These are phyloP conservation scores for Kentomonas sorsogonicus DNA, from an alignment of 208 protist genomes.

Conservation along the genomic window DNA sequence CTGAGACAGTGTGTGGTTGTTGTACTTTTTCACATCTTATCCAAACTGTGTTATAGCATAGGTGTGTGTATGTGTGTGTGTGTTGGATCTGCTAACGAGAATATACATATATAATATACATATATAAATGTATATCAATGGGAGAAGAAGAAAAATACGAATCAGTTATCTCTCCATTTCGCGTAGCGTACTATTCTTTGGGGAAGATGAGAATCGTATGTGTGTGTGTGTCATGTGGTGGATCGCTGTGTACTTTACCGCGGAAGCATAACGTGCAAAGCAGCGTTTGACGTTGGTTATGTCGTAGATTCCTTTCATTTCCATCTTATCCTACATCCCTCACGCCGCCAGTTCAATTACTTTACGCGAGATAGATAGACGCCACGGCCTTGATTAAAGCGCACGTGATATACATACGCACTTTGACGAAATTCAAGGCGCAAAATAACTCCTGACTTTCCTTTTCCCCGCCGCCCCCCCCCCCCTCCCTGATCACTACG, in stretches of 20 bases:
- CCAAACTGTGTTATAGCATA: neutral
- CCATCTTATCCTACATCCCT: neutral
- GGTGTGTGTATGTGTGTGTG: neutral
- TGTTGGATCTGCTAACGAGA: neutral
- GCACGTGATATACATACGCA: no score
- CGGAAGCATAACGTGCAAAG: no score
- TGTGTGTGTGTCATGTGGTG: no score
- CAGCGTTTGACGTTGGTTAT: no score
- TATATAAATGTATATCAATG: no score
- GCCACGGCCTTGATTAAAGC: neutral
- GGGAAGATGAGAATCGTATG: no score
- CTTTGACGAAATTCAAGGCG: neutral
- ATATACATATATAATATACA: no score
- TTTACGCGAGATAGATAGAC: neutral
- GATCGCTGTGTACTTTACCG: no score
- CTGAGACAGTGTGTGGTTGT: neutral
- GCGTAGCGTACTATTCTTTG: no score
- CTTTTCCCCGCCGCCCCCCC: neutral
- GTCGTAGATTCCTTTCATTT: neutral
- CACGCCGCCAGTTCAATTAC: neutral
- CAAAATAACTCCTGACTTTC: neutral
- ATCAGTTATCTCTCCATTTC: no score
- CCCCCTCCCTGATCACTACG: conserved; percentile 1
- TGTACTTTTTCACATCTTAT: neutral
- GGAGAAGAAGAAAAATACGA: no score